Conservation (phyloP, 352 stramenopile genomes). For the Phytophthora parvispora region DNA sequence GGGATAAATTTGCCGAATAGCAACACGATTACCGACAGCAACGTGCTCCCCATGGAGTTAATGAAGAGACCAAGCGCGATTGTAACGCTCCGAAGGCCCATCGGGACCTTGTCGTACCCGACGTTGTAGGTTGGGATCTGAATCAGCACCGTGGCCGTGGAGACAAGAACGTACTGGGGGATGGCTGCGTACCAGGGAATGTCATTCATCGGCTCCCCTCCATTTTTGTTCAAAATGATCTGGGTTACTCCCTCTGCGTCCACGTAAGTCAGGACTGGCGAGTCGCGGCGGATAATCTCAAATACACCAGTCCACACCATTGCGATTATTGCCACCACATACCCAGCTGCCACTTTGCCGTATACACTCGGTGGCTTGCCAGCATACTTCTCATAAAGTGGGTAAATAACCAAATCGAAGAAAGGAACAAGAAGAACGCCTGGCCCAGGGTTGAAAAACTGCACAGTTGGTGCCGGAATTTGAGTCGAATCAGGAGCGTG, state of each 20-base stretch:
- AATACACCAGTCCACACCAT: conserved; percentile 48
- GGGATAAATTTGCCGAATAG: conserved; percentile 60
- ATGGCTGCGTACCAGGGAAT: conserved; percentile 27
- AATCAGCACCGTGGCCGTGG: conserved; percentile 44
- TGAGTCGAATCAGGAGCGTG: conserved; percentile 38
- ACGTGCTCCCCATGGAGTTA: conserved; percentile 57
- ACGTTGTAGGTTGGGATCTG: conserved; percentile 45
- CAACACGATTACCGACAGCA: conserved; percentile 66
- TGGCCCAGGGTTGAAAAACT: conserved; percentile 49
- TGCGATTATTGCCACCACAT: conserved; percentile 39
- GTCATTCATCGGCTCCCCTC: conserved; percentile 11
- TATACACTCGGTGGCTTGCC: conserved; percentile 48
- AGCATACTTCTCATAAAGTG: conserved; percentile 38
- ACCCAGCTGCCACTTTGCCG: conserved; percentile 42
- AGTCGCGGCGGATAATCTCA: conserved; percentile 38
- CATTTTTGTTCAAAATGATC: conserved; percentile 39
- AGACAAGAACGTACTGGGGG: conserved; percentile 46
- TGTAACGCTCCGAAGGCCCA: conserved; percentile 31
- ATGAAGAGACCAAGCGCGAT: conserved; percentile 45
- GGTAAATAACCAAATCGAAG: conserved; percentile 44
- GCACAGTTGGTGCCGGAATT: conserved; percentile 56
- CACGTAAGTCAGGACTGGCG: conserved; percentile 17
- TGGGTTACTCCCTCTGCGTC: conserved; percentile 14
- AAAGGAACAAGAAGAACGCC: conserved; percentile 48
- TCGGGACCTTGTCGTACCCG: conserved; percentile 41